Evolutionary conservation across 1,139 yeast genomes (phyloP), one percentile per base, ranked within the genome.

Genomic region (Geotrichum candidum): DNA sequence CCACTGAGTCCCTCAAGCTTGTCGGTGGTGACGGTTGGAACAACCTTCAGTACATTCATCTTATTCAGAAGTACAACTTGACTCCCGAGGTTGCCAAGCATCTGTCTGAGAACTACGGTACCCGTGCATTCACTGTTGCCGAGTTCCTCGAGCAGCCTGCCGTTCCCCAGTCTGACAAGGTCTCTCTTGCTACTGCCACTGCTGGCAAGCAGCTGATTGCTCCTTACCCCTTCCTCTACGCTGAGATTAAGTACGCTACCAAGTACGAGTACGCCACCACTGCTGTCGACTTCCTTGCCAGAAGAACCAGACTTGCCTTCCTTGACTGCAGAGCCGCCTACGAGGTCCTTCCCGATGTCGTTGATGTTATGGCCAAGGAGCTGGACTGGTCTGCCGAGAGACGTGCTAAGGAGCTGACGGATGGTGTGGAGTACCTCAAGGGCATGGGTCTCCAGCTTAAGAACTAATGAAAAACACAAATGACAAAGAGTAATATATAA

Each of bases 271-370:
- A 90, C 73, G 85, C 91, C 57, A 83, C 96, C 76, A 88, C 94
- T 13, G 96, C 97, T 58, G 77, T 87, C 63, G 98, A 92, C 76
- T 91, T 92, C 81, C 81, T 92, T 67, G 91, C 96, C 62, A 87
- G 98, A 80, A 87, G 98, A 80, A 87, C 96, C 61, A 86, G 98
- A 77, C 84, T 90, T 73, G 97, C 97, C 1, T 92, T 91, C 79
- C 80, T 92, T 73, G 92, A 92, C 77, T 90, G 96, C 56, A 85
- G 85, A 74, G 94, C 89, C 68, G 96, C 98, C 35, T 78, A 86
- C 67, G 81, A 78, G 64, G 90, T 96, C 13, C 86, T 92, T 61
- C 96, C 91, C 65, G 88, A 88, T 65, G 96, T 92, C 55, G 91
- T 90, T 62, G 89, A 88, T 69, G 82, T 90, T 65, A 88, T 92